Base-by-base conservation (phyloP, 192 early-diverging fungal species). In the Lobosporangium transversale region DNA sequence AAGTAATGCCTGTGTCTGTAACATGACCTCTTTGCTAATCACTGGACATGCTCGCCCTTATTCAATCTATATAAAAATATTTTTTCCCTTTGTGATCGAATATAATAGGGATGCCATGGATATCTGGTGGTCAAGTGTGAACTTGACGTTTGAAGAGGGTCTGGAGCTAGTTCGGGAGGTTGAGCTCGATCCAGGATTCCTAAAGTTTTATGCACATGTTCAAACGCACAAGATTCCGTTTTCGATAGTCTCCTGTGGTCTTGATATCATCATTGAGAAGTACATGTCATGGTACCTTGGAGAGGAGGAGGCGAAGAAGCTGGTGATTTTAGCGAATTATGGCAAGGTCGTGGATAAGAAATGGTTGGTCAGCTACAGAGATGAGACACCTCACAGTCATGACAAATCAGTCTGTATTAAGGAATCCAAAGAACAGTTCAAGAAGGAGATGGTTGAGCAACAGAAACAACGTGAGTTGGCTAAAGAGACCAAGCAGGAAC, bases 351-450 rank as follows among this genome's bases (percentile, higher is more conserved):
- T 80, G 2, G 81, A 65, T 29, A 68, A 76, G 23, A 65, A 70
- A 42, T 94, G 92, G 92, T 70, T 85, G 12, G 85, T 92, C 31
- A 56, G 79, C 24, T 93, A 86, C 63, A 50, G 79, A 42, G 91
- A 94, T 73, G 83, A 92, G 12, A 85, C 78, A 51, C 65, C 79
- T 29, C 83, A 86, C 56, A 88, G 87, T 18, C 88, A 92, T 54
- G 91, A 92, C 82, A 92, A 92, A 55, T 81, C 84, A 2, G 66
- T 62, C 10, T 71, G 58, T 15, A 76, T 76, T 58, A 27, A 35
- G 35, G 73, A 67, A 20, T 59, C 73, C 10, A 76, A 55, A 53
- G 30, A 45, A 3, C 15, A 29, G 23, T 67, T 67, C 53, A 62
- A 62, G 64, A 53, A 63, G 53, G 30, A 48, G 31, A 32, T 49